A percentile compares a stretch with the other conserved stretches of the same genome.
Conservation (phyloP, 2,329 filamentous ascomycete species). For the Simplicillium aogashimaense region DNA sequence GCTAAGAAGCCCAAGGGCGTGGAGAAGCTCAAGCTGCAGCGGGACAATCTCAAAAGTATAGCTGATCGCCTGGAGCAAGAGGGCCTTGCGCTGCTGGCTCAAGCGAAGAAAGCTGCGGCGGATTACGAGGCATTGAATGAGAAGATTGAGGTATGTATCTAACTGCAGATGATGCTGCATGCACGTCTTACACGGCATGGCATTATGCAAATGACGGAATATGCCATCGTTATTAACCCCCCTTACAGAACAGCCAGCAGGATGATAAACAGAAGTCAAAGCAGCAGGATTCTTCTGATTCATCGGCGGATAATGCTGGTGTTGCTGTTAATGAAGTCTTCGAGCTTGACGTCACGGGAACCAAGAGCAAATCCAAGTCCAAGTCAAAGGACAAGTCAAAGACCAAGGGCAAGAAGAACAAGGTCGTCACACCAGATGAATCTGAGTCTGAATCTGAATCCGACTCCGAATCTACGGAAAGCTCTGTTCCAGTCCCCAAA, state of each 20-base stretch:
- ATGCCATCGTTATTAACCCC: too few species aligned
- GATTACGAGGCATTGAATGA: conserved; percentile 15
- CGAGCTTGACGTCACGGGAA: too few species aligned
- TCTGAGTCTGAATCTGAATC: background rate
- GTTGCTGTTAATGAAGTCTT: too few species aligned
- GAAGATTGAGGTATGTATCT: conserved; percentile 6
- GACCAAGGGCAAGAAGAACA: conserved; percentile 7
- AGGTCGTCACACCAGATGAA: conserved; percentile 3
- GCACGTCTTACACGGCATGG: too few species aligned
- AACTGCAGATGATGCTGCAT: too few species aligned
- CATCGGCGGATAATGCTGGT: too few species aligned
- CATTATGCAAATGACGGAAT: too few species aligned
- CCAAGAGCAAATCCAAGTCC: too few species aligned
- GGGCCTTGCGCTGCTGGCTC: conserved; percentile 26
- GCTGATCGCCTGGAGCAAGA: conserved; percentile 27
- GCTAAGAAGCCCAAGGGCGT: conserved; percentile 19
- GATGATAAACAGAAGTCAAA: too few species aligned
- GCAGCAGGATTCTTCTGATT: too few species aligned
- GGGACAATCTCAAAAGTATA: conserved; percentile 12
- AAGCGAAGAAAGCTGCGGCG: conserved; percentile 24
- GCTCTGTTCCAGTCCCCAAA: conserved; percentile 11
- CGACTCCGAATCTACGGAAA: background rate
- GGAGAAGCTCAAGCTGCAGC: conserved; percentile 26
- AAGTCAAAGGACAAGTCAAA: conserved; percentile 2
- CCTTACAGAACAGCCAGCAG: too few species aligned